Evolutionary conservation across 2,329 filamentous ascomycete species (phyloP), one percentile per base, ranked within the genome.

Genomic region (Aspergillus sp.): DNA sequence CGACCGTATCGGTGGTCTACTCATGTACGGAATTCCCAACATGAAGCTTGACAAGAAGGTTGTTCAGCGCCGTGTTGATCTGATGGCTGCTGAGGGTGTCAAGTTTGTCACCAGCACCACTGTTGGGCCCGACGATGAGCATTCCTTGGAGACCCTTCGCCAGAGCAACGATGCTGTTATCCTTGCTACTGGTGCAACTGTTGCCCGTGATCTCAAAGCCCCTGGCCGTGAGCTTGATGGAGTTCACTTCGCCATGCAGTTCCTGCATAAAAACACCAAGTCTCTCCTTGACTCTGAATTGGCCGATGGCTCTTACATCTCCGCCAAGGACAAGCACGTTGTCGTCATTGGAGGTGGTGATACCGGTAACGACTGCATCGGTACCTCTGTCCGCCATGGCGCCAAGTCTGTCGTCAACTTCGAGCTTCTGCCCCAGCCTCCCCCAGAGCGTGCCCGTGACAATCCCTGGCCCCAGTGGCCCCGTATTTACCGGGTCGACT

Each of bases 401-500:
- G 93, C 93, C 73, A 96, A 96, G 79, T 96, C 91, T 1, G 91
- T 98, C 63, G 90, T 90, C 78, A 97, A 98, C 85, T 97, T 98
- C 67, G 93, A 98, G 81, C 83, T 98, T 57, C 83, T 98, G 62
- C 93, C 93, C 30, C 92, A 97, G 78, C 93, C 93, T 66, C 91
- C 93, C 7, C 86, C 90, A 59, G 89, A 96, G 83, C 91, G 93
- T 78, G 92, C 90, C 63, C 85, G 86, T 62, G 93, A 97, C 78
- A 98, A 98, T 82, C 93, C 93, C 61, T 98, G 93, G 93, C 93
- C 93, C 9, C 93, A 97, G 79, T 98, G 93, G 93, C 93, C 93
- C 57, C 90, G 93, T 70, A 93, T 97, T 74, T 97, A 96, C 84
- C 92, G 93, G 68, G 90, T 97, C n/a, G 93, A 98, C 78, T 98